Evolutionary conservation across 371 early-diverging fungal genomes (phyloP).

Genomic region (Syncephalastrum racemosum): DNA sequence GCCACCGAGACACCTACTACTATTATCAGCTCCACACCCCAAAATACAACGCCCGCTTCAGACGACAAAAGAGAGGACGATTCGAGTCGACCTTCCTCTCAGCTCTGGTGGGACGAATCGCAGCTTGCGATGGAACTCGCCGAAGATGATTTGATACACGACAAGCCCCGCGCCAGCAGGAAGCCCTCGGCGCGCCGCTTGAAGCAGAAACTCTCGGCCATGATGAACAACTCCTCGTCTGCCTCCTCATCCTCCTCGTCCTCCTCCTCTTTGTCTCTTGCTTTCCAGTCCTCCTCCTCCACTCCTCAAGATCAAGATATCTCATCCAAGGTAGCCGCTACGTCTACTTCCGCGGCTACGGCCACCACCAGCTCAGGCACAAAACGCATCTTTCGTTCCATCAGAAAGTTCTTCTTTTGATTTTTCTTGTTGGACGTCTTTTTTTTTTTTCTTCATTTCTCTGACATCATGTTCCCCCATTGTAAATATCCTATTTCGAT

Average conservation of each 20-base stretch:
- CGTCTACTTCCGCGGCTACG: too few species aligned
- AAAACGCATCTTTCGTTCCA: too few species aligned
- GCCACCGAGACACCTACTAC: background rate
- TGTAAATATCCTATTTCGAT: too few species aligned
- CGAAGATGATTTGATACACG: slow-evolving; percentile 15
- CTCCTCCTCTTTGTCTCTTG: slow-evolving; percentile 3
- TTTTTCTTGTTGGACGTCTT: too few species aligned
- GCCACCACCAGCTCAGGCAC: too few species aligned
- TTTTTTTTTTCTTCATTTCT: too few species aligned
- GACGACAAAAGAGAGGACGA: slow-evolving; percentile 4
- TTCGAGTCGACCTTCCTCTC: background rate
- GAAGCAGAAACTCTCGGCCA: slow-evolving; percentile 8
- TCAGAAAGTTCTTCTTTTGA: too few species aligned
- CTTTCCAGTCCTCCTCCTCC: too few species aligned
- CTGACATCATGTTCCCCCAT: too few species aligned
- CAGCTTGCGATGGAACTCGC: slow-evolving; percentile 18
- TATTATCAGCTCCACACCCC: slow-evolving; percentile 5
- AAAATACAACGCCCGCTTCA: background rate
- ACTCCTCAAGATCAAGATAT: too few species aligned
- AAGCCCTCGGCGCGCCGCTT: slow-evolving; percentile 12
- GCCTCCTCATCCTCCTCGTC: slow-evolving; percentile 10
- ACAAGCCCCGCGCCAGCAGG: background rate
- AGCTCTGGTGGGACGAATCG: slow-evolving; percentile 17
- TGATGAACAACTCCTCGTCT: slow-evolving; percentile 6
- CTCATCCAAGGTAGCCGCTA: too few species aligned